Conservation (phyloP, 1,139 yeast genomes). For the Hansenula sp. region DNA sequence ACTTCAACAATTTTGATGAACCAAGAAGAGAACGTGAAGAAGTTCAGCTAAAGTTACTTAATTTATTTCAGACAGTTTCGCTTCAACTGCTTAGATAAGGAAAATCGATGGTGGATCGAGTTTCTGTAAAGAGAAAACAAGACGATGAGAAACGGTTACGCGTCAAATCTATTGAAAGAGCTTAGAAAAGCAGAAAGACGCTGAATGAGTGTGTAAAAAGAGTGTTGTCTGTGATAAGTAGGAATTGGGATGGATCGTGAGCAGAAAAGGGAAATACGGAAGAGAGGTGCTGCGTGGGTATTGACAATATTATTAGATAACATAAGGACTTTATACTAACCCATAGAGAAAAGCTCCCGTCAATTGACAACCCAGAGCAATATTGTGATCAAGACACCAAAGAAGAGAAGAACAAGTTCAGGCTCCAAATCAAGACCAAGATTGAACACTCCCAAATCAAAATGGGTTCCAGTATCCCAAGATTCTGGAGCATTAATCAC, state of each 20-base stretch:
- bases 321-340: not conserved
- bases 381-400: conserved; percentile 17
- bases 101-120: not conserved
- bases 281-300: conserved; percentile 20
- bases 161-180: not conserved
- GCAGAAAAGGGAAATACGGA: conserved; percentile 11
- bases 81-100: not conserved
- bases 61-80: not conserved
- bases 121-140: not conserved
- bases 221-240: no score
- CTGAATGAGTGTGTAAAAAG: no score
- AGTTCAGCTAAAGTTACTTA: no score
- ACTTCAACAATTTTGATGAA: no score
- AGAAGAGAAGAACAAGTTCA: not conserved
- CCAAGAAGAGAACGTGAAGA: no score
- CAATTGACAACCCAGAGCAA: conserved; percentile 14
- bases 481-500: conserved; percentile 19
- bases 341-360: conserved; percentile 4
- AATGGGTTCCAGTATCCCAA: conserved; percentile 15
- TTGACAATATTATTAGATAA: not conserved
- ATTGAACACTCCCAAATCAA: not conserved
- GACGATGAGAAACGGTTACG: not conserved
- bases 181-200: not conserved
- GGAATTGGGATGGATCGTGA: conserved; percentile 14
- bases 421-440: not conserved